Evolutionary conservation across 139 green algal genomes (phyloP).

Genomic region (Dunaliella primolecta): DNA sequence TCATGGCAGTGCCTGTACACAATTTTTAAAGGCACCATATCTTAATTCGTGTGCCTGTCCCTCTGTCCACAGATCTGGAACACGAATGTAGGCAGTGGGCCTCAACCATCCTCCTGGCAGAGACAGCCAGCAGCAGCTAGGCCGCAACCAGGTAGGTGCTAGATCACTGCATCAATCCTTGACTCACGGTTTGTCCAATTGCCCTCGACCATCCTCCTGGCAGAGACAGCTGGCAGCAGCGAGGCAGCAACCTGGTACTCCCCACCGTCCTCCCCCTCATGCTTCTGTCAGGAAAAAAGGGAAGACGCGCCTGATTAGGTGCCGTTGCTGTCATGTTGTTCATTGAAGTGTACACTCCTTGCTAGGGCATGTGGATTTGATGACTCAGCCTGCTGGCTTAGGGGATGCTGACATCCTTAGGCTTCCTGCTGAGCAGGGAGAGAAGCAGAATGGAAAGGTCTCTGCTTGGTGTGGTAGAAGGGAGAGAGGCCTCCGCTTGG

Average conservation of each 20-base stretch:
- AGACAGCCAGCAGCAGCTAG: neutral
- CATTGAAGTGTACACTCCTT: too few species aligned
- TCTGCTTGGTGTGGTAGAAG: neutral
- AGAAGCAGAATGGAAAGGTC: neutral
- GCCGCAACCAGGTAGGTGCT: neutral
- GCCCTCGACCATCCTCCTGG: neutral
- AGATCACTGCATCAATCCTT: neutral
- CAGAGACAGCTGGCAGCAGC: neutral
- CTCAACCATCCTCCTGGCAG: neutral
- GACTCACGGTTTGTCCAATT: too few species aligned
- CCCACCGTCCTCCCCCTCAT: too few species aligned
- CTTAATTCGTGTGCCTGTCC: too few species aligned
- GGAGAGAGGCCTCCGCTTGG: neutral
- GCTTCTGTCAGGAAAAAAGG: too few species aligned
- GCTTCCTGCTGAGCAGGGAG: neutral
- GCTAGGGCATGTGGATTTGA: too few species aligned
- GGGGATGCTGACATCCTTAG: neutral
- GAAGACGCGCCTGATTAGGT: too few species aligned
- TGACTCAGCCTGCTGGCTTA: too few species aligned
- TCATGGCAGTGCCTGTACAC: too few species aligned
- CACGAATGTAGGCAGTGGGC: slow-evolving; percentile 20
- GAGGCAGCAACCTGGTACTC: neutral
- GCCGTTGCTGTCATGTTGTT: too few species aligned
- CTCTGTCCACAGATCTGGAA: slow-evolving; percentile 36
- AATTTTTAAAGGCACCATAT: too few species aligned